Evolutionary conservation across 1,284 basidiomycete species (phyloP).

Genomic region (Ceratobasidium sp.): DNA sequence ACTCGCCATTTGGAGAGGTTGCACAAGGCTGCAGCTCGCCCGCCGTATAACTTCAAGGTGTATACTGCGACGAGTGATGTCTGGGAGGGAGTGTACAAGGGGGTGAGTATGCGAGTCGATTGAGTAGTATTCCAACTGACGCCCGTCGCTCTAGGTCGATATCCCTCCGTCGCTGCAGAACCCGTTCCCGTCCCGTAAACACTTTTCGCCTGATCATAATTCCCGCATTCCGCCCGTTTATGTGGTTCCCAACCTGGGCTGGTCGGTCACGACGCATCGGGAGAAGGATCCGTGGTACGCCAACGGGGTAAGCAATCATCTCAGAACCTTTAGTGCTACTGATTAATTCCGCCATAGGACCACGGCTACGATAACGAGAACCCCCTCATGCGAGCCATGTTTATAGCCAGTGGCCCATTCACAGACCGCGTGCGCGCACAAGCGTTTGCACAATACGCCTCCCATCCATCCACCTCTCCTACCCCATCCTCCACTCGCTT

Average conservation of each 20-base stretch:
- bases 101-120: neutral
- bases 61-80: slow-evolving; percentile 64
- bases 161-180: slow-evolving; percentile 24
- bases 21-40: slow-evolving; percentile 55
- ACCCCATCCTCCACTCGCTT: slow-evolving; percentile 38
- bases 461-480: slow-evolving; percentile 42
- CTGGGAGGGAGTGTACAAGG: slow-evolving; percentile 4
- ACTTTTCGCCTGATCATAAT: slow-evolving; percentile 67
- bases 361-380: slow-evolving; percentile 85
- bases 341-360: slow-evolving; percentile 55
- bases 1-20: slow-evolving; percentile 63
- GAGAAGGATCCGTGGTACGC: slow-evolving; percentile 57
- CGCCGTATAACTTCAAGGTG: slow-evolving; percentile 73
- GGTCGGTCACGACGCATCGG: slow-evolving; percentile 64
- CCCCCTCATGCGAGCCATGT: slow-evolving; percentile 83
- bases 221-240: slow-evolving; percentile 85
- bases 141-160: slow-evolving; percentile 2
- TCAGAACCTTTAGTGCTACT: neutral
- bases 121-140: neutral
- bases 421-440: slow-evolving; percentile 48
- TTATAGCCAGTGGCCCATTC: slow-evolving; percentile 89
- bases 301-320: slow-evolving; percentile 68
- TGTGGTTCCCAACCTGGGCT: slow-evolving; percentile 79
- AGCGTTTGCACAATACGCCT: neutral
- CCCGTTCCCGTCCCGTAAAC: slow-evolving; percentile 68